Percentiles rank a stretch among this genome's conserved stretches.
Conservation (phyloP, 345 rosid species). For the Brassica napus region DNA sequence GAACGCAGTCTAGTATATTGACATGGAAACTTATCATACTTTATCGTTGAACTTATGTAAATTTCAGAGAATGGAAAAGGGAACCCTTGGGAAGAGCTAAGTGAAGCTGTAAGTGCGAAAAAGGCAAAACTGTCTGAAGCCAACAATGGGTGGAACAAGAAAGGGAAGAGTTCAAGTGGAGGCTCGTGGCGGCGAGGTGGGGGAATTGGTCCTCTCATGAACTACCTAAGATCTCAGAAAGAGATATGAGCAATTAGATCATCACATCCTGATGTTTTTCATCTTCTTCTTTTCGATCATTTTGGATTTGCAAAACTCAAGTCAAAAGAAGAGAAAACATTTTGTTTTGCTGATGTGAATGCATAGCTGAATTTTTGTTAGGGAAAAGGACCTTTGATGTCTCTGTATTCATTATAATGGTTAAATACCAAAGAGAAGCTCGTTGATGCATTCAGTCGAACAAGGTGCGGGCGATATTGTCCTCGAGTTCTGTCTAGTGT, state of each 20-base stretch:
- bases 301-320: slow-evolving; percentile 20
- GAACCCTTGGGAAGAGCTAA: slow-evolving; percentile 74
- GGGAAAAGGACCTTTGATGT: not conserved
- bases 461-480: not conserved
- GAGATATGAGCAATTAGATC: slow-evolving; percentile 39
- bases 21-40: not conserved
- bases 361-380: slow-evolving; percentile 9
- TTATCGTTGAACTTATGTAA: not conserved
- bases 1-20: not conserved
- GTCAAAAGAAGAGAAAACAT: slow-evolving; percentile 8
- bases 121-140: slow-evolving; percentile 61
- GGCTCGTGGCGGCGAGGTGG: slow-evolving; percentile 64
- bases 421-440: not conserved
- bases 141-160: slow-evolving; percentile 55
- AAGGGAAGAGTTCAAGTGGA: slow-evolving; percentile 50
- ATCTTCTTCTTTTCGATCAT: not conserved
- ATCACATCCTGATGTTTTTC: not conserved
- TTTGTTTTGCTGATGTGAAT: slow-evolving; percentile 16
- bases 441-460: not conserved
- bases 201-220: slow-evolving; percentile 85
- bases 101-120: slow-evolving; percentile 59
- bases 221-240: slow-evolving; percentile 73
- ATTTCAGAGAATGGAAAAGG: slow-evolving; percentile 54
- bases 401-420: not conserved
- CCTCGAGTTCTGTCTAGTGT: not conserved